Evolutionary conservation across 2,329 filamentous ascomycete species (phyloP), one percentile per base, ranked within the genome.

Genomic region (Pseudogymnoascus sp.): DNA sequence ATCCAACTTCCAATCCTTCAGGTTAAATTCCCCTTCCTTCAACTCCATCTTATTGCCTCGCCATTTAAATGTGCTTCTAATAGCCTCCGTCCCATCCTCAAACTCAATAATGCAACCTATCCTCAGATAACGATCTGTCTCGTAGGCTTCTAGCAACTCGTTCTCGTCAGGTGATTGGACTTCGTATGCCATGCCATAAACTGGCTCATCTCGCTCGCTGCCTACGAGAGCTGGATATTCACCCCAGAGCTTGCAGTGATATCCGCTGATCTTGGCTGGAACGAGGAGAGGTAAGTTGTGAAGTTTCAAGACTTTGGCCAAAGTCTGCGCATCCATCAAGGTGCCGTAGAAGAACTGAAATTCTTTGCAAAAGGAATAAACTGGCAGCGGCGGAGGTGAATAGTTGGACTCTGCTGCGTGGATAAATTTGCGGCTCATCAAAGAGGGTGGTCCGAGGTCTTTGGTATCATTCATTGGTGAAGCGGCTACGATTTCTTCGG

Each of bases 341-440:
- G 70, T 69, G 60, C 73, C 72, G 42, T 74, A 74, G 66, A 74
- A 69, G 57, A 74, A 74, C 65, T 73, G 67, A 62, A 71, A 61
- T 42, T 66, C 69, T 31, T 66, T 68, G 44, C 65, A 63, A 53
- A 71, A 73, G 47, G 47, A 3, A 31, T 4, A 8, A 13, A 13
- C n/a, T 6, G 15, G 47, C 10, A n/a, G 3, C 1, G 47, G 10
- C 4, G 47, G 26, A 53, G 13, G 31, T 31, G 26, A 7, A 31
- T 53, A 53, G 10, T 19, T 31, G 8, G 47, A 17, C 10, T 53
- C 1, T 31, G n/a, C n/a, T 19, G 47, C 47, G 5, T 31, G 15
- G 9, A 13, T 6, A n/a, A 33, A 31, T 31, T 53, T 31, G 15
- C 26, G 47, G 10, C n/a, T 53, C 47, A 19, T 53, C 13, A 53